Percentiles rank a stretch among this genome's conserved stretches.
Conservation (phyloP, 768 basidiomycete genomes). For the Naganishia vishniacii region DNA sequence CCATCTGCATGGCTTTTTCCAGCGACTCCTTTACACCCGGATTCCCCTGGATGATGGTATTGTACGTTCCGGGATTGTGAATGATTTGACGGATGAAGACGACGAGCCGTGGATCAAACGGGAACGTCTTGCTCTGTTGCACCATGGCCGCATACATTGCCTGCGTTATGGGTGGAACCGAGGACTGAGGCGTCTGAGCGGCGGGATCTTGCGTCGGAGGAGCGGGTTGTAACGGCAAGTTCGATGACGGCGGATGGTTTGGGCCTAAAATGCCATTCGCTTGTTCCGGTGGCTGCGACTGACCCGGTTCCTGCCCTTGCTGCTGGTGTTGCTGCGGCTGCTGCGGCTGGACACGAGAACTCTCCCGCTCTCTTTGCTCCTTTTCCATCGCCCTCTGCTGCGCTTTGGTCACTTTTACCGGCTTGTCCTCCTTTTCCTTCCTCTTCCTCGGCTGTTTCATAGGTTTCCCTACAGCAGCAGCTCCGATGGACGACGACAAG, state of each 20-base stretch:
- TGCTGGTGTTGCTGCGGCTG: too few species aligned
- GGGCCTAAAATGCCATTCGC: too few species aligned
- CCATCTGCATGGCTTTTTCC: slow-evolving; percentile 27
- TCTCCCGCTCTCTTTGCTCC: background rate
- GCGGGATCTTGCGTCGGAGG: slow-evolving; percentile 24
- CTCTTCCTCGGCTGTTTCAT: slow-evolving; percentile 16
- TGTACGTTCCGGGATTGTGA: slow-evolving; percentile 29
- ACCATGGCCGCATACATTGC: slow-evolving; percentile 10
- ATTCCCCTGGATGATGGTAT: slow-evolving; percentile 30
- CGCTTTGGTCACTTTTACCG: slow-evolving; percentile 1
- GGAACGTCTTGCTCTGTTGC: slow-evolving; percentile 33
- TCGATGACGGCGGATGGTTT: too few species aligned
- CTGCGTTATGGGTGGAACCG: background rate
- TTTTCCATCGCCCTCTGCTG: background rate
- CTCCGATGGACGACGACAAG: too few species aligned
- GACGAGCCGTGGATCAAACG: slow-evolving; percentile 42
- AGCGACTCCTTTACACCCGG: slow-evolving; percentile 31
- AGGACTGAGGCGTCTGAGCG: background rate
- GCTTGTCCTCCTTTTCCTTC: slow-evolving; percentile 4
- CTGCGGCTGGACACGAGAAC: background rate
- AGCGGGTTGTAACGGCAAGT: slow-evolving; percentile 18
- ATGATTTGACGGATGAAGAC: slow-evolving; percentile 27
- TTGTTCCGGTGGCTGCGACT: slow-evolving; percentile 17
- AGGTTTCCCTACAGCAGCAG: slow-evolving; percentile 11
- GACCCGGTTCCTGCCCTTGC: slow-evolving; percentile 14